Conservation (phyloP, 352 stramenopile genomes). For the Globisporangium heterothallicum region DNA sequence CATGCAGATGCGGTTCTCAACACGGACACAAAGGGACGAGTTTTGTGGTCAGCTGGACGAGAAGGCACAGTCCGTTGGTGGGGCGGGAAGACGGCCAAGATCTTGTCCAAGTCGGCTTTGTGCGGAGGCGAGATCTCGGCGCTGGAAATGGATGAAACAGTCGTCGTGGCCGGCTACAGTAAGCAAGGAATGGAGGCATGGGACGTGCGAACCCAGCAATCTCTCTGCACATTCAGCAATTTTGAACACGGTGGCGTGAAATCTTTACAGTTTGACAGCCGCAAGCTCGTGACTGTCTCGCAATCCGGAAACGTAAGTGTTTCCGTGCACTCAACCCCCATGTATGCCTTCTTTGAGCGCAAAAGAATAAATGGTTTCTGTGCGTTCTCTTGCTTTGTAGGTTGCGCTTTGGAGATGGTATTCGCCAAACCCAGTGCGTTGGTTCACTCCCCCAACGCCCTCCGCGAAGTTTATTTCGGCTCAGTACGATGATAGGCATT, state of each 20-base stretch:
- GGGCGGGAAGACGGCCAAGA: slow-evolving; percentile 84
- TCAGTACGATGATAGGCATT: slow-evolving; percentile 65
- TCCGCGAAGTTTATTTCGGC: slow-evolving; percentile 58
- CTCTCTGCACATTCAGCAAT: slow-evolving; percentile 82
- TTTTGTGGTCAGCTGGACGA: slow-evolving; percentile 79
- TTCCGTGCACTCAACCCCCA: neutral
- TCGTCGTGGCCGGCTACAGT: slow-evolving; percentile 80
- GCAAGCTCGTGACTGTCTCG: slow-evolving; percentile 82
- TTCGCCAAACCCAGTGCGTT: slow-evolving; percentile 66
- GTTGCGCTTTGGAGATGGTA: slow-evolving; percentile 84
- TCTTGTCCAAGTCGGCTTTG: slow-evolving; percentile 77
- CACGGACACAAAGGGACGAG: slow-evolving; percentile 78
- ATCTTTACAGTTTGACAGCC: slow-evolving; percentile 80
- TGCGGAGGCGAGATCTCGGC: slow-evolving; percentile 70
- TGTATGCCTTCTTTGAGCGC: neutral
- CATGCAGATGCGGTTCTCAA: slow-evolving; percentile 70
- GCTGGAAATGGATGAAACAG: slow-evolving; percentile 87
- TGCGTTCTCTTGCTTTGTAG: slow-evolving; percentile 19
- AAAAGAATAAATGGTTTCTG: neutral
- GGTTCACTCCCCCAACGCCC: slow-evolving; percentile 51
- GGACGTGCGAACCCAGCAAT: slow-evolving; percentile 85
- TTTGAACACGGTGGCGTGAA: slow-evolving; percentile 61
- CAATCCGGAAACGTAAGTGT: slow-evolving; percentile 54
- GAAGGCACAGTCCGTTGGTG: slow-evolving; percentile 85
- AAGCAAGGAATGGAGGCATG: slow-evolving; percentile 84